Evolutionary conservation across 345 rosid species (phyloP).

Genomic region (Noccaea caerulescens): DNA sequence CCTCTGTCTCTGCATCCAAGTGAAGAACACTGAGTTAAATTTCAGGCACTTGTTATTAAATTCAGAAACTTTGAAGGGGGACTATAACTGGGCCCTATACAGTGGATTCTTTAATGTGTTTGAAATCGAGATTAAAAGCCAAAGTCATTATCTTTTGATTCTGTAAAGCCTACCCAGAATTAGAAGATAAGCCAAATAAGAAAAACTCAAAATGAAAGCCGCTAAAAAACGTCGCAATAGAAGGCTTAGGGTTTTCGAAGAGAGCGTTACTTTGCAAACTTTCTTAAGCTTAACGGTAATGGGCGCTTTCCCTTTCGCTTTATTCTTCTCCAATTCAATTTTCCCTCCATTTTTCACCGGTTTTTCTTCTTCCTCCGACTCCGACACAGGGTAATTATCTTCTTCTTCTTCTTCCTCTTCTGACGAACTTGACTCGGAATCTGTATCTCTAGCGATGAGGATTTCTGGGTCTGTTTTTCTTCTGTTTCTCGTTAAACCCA

Average conservation of each 20-base stretch:
- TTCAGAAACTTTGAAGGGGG: too few relatives aligned
- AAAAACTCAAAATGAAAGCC: background rate
- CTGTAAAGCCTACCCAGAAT: background rate
- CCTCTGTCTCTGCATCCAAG: too few relatives aligned
- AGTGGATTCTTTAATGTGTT: background rate
- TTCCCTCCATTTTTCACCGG: conserved; percentile 45
- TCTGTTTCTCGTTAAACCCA: conserved; percentile 60
- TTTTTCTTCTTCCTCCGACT: conserved; percentile 43
- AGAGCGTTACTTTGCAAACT: conserved; percentile 79
- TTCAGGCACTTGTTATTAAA: too few relatives aligned
- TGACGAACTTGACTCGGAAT: conserved; percentile 74
- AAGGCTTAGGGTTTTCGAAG: conserved; percentile 22
- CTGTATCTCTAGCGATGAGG: conserved; percentile 70
- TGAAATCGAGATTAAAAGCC: background rate
- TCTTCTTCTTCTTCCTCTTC: conserved; percentile 56
- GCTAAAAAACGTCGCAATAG: background rate
- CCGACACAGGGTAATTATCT: conserved; percentile 39
- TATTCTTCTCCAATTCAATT: conserved; percentile 43
- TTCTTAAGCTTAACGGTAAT: conserved; percentile 87
- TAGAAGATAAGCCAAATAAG: background rate
- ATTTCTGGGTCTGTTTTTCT: conserved; percentile 63
- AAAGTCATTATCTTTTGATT: conserved; percentile 5
- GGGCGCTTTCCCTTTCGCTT: conserved; percentile 70
- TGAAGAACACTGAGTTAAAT: too few relatives aligned
- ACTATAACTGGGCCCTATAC: too few relatives aligned